A percentile compares a stretch with the other conserved stretches of the same genome.
These are phyloP conservation scores for Phytophthora multivora DNA, from an alignment of 352 stramenopile species.

Conservation along the genomic window DNA sequence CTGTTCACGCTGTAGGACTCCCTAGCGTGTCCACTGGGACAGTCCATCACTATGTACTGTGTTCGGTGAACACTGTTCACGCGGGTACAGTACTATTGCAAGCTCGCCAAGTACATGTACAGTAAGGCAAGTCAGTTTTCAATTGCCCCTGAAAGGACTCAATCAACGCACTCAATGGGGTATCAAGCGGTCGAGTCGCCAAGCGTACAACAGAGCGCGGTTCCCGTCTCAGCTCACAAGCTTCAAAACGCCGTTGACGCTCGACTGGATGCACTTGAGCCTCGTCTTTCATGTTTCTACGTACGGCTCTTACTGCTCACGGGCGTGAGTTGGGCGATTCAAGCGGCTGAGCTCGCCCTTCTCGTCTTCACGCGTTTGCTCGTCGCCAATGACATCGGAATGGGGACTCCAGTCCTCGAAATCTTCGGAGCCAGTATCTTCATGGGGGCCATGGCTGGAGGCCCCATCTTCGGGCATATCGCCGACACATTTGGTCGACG, in stretches of 20 bases:
- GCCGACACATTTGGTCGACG: constrained; percentile 42
- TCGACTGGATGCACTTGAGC: constrained; percentile 27
- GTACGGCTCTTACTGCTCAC: constrained; percentile 35
- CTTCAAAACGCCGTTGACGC: neutral
- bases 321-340: constrained; percentile 46
- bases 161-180: constrained; percentile 1
- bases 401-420: constrained; percentile 29
- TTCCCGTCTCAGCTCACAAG: constrained; percentile 7
- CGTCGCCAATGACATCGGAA: constrained; percentile 36
- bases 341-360: constrained; percentile 43
- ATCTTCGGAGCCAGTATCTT: constrained; percentile 38
- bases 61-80: neutral
- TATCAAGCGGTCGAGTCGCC: constrained; percentile 25
- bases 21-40: constrained; percentile 10
- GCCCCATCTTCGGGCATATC: constrained; percentile 39
- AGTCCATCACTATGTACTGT: no score
- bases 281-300: constrained; percentile 38
- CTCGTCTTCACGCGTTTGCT: constrained; percentile 42
- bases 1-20: constrained; percentile 9
- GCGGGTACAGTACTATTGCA: no score
- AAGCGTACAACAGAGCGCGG: neutral
- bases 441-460: constrained; percentile 30
- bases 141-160: constrained; percentile 4
- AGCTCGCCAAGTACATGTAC: no score
- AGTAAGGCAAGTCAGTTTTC: constrained; percentile 13